These are phyloP conservation scores for Dryadomyces quercivorus DNA, from an alignment of 2,329 filamentous ascomycete species.

Conservation along the genomic window DNA sequence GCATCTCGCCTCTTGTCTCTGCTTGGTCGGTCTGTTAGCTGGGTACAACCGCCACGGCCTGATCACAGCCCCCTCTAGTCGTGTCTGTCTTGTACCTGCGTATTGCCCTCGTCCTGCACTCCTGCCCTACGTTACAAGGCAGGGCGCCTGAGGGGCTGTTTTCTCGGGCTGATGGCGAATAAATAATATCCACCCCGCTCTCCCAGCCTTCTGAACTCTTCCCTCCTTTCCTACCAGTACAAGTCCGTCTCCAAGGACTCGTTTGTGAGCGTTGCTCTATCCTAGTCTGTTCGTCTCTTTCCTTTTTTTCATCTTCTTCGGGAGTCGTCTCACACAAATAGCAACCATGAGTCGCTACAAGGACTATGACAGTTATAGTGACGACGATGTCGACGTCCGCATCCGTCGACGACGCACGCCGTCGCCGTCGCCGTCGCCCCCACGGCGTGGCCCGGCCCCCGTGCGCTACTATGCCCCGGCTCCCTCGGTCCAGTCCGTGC, in stretches of 20 bases:
- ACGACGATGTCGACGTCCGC: conserved; percentile 42
- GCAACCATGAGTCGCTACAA: conserved; percentile 23
- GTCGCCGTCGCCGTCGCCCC: conserved; percentile 16
- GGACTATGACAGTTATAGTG: conserved; percentile 9
- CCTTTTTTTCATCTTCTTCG: background rate
- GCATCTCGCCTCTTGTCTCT: background rate
- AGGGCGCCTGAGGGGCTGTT: background rate
- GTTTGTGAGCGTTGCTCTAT: background rate
- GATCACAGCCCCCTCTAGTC: background rate
- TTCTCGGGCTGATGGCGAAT: background rate
- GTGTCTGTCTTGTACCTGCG: background rate
- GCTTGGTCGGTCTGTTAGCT: background rate
- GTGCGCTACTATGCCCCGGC: conserved; percentile 24
- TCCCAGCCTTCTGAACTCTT: conserved; percentile 10
- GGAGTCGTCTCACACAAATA: background rate
- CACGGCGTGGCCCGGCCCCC: conserved; percentile 15
- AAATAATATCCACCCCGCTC: conserved; percentile 11
- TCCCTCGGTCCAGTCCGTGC: conserved; percentile 1
- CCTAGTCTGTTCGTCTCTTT: background rate
- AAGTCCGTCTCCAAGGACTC: background rate
- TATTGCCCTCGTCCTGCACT: background rate
- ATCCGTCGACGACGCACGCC: conserved; percentile 25
- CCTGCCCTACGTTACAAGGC: background rate
- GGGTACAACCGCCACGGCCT: background rate
- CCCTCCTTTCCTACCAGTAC: conserved; percentile 1